These are phyloP conservation scores for Populus simonii DNA, from an alignment of 345 rosid species.

Conservation along the genomic window DNA sequence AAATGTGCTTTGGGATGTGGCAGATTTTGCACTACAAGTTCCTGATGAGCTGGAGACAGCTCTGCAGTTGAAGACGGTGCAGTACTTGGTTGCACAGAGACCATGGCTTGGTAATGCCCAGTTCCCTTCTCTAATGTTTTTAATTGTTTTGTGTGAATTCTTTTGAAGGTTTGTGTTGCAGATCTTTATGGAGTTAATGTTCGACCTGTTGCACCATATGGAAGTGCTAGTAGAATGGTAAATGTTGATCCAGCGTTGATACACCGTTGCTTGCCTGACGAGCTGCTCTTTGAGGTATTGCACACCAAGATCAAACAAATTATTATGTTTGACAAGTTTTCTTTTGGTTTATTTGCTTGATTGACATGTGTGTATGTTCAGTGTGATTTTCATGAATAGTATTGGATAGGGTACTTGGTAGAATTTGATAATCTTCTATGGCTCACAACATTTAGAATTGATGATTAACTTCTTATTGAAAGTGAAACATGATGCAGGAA, in stretches of 20 bases:
- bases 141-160: background rate
- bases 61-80: constrained; percentile 66
- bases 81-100: constrained; percentile 62
- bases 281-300: constrained; percentile 80
- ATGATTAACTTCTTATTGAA: background rate
- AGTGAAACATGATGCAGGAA: background rate
- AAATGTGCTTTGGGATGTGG: background rate
- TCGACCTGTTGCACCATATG: constrained; percentile 77
- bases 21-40: constrained; percentile 51
- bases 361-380: no score
- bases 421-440: background rate
- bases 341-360: background rate
- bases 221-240: constrained; percentile 63
- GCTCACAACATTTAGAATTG: background rate
- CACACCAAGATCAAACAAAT: background rate
- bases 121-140: background rate
- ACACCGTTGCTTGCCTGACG: constrained; percentile 88
- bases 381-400: background rate
- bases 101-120: constrained; percentile 85
- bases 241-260: constrained; percentile 64
- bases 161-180: constrained; percentile 16
- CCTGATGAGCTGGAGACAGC: constrained; percentile 83
- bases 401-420: background rate
- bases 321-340: background rate
- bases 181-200: constrained; percentile 92